Conservation (phyloP, 495 filamentous ascomycete species). For the Mytilinidion resinicola region DNA sequence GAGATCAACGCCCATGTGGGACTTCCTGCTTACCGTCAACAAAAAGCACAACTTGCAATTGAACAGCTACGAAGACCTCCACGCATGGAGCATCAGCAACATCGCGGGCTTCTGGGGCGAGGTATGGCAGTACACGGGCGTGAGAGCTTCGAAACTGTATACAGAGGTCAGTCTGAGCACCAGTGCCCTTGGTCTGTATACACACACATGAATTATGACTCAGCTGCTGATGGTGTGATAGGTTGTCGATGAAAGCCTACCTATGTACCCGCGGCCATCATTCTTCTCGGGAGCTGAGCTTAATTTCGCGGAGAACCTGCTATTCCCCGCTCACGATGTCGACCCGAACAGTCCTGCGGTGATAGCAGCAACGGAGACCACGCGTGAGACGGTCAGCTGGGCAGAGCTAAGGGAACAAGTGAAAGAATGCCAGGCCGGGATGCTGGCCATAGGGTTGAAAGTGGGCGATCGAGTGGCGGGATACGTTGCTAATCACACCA, state of each 20-base stretch:
- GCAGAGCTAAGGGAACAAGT: constrained; percentile 71
- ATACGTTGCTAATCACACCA: constrained; percentile 79
- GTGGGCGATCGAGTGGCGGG: constrained; percentile 72
- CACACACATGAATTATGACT: background rate
- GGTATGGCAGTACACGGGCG: constrained; percentile 72
- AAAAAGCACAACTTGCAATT: constrained; percentile 58
- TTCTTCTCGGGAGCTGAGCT: constrained; percentile 75
- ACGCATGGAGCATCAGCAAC: constrained; percentile 77
- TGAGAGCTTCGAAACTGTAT: constrained; percentile 61
- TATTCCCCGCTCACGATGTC: constrained; percentile 61
- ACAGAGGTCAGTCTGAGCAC: constrained; percentile 45
- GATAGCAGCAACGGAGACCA: constrained; percentile 67
- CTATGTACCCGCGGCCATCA: constrained; percentile 76
- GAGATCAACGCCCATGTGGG: constrained; percentile 29
- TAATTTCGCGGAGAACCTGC: constrained; percentile 90
- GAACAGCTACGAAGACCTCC: constrained; percentile 60
- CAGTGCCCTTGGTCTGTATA: constrained; percentile 6
- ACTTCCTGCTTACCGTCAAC: constrained; percentile 55
- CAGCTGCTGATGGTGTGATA: constrained; percentile 31
- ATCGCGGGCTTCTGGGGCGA: constrained; percentile 75
- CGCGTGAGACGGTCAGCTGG: constrained; percentile 69
- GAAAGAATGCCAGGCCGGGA: constrained; percentile 59
- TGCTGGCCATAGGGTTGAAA: constrained; percentile 57
- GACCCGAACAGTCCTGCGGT: constrained; percentile 56
- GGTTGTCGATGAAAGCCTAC: constrained; percentile 59